Percentiles rank a stretch among this genome's conserved stretches.
Conservation (phyloP, 2,329 filamentous ascomycete genomes). For the Cordyceps militaris region DNA sequence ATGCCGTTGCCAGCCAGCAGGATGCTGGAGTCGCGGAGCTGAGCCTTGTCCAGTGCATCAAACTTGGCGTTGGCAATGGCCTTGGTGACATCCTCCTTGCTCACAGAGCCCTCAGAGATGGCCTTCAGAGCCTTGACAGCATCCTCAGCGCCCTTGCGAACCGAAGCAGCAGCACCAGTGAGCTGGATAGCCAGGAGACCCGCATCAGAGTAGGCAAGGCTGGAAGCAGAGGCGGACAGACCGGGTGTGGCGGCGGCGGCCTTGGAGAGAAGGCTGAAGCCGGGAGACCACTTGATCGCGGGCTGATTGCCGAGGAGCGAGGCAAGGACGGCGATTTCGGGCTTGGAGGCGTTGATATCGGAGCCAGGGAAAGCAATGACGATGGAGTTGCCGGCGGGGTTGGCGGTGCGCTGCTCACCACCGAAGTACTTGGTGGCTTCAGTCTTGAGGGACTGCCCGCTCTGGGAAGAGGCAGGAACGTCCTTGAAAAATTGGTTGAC, state of each 20-base stretch:
- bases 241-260: constrained; percentile 59
- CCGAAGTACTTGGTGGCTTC: constrained; percentile 80
- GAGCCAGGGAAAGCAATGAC: constrained; percentile 92
- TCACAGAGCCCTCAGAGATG: constrained; percentile 66
- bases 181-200: constrained; percentile 83
- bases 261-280: constrained; percentile 86
- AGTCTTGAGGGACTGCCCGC: constrained; percentile 47
- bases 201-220: constrained; percentile 86
- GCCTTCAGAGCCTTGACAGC: constrained; percentile 77
- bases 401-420: constrained; percentile 84
- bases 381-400: constrained; percentile 69
- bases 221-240: constrained; percentile 64
- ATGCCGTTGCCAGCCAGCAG: constrained; percentile 80
- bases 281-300: constrained; percentile 89
- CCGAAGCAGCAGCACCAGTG: constrained; percentile 63
- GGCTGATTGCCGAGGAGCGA: constrained; percentile 86
- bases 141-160: constrained; percentile 67
- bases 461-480: constrained; percentile 48
- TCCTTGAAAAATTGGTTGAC: constrained; percentile 84
- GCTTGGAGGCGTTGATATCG: constrained; percentile 74
- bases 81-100: constrained; percentile 83
- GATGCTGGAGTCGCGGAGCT: constrained; percentile 70
- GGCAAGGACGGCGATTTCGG: constrained; percentile 79
- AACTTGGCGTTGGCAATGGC: constrained; percentile 92
- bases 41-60: constrained; percentile 73